phyloP scores from a whole-genome alignment of 345 rosid species.

The Hypericum androsaemum region DNA sequence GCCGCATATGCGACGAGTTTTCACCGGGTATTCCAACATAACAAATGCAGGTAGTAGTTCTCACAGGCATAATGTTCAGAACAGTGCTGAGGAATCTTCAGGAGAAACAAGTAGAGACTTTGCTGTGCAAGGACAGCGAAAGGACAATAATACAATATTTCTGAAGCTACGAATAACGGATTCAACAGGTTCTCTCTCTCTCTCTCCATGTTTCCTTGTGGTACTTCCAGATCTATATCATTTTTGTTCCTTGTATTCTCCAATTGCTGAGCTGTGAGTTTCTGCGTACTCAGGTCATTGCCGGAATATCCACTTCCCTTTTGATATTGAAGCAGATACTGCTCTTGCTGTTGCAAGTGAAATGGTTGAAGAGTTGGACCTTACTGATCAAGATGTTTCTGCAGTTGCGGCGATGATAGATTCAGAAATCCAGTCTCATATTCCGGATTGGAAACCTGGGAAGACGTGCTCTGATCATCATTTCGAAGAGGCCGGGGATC shows the following conservation, averaged over 20 bases:
- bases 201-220: neutral
- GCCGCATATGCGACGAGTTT: no score
- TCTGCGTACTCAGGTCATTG: constrained; percentile 43
- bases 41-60: constrained; percentile 31
- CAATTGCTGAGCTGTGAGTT: neutral
- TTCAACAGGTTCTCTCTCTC: constrained; percentile 49
- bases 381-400: constrained; percentile 84
- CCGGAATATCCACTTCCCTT: constrained; percentile 94
- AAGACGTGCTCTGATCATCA: constrained; percentile 17
- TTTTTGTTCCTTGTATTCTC: constrained; percentile 2
- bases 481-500: constrained; percentile 13
- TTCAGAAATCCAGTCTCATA: constrained; percentile 57
- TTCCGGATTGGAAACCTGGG: constrained; percentile 55
- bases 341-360: constrained; percentile 78
- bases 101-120: constrained; percentile 43
- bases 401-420: constrained; percentile 67
- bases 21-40: constrained; percentile 5
- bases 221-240: neutral
- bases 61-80: constrained; percentile 15
- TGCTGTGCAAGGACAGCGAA: constrained; percentile 75
- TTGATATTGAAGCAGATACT: constrained; percentile 78
- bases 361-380: constrained; percentile 88
- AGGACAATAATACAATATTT: constrained; percentile 64
- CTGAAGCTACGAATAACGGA: constrained; percentile 82
- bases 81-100: constrained; percentile 19